Evolutionary conservation across 1,139 yeast species (phyloP), one percentile per base, ranked within the genome.

Genomic region (Debaryomyces sp.): DNA sequence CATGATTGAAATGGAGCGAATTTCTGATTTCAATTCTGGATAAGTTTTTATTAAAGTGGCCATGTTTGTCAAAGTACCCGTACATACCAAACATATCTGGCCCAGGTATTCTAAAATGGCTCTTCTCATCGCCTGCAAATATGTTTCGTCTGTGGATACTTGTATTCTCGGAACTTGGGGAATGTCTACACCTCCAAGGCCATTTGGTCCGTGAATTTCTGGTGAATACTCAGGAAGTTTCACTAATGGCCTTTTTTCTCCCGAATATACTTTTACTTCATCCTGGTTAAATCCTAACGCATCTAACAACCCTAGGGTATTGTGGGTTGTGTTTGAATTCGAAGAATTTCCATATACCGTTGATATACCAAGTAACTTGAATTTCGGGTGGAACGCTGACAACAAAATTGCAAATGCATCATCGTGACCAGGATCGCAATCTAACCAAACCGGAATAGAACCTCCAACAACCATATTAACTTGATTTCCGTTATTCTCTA

Each of bases 371-470:
- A 87, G 63, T 7, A 90, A 68, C 8, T 82, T 62, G 61, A 85
- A 81, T 36, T 75, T 68, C 0, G 88, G 87, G 53, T 82, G 78
- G 61, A 78, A 82, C 4, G 82, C 70, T 0, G 89, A 81, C 34
- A 90, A 58, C 17, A 88, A 69, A 6, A 90, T 73, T 7, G 96
- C 96, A 45, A 89, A 80, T 2, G 90, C 88, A 60, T 90, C 97
- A 62, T 90, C 97, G 59, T 88, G 94, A 2, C 96, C 96, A 0
- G 96, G 96, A 62, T 90, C 97, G 62, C 96, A 90, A 67, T 90
- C 97, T n/a, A 90, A 64, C 96, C 97, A 0, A n/a, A n/a, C n/a
- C n/a, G 92, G 92, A 18, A 85, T 71, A 29, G 45, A 50, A 18
- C 56, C 53, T 35, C 44, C 49, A 17, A 55, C 43, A 2, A 63